Base-by-base conservation (phyloP, 495 filamentous ascomycete species). In the Clohesyomyces aquaticus region DNA sequence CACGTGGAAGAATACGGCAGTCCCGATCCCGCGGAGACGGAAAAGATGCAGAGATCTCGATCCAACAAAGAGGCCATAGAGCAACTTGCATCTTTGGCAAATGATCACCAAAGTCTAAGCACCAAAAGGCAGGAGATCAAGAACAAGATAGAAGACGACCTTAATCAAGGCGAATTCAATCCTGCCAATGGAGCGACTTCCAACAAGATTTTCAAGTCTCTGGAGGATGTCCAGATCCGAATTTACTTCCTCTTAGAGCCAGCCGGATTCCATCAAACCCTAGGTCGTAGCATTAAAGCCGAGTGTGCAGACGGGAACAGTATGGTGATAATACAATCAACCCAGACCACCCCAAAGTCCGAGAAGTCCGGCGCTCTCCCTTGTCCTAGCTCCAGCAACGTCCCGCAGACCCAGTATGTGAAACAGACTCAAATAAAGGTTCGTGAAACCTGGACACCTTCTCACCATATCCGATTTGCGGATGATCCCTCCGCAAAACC, bases 401-500 rank as follows among this genome's bases (percentile, higher is more conserved):
- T 67, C 12, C 59, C 55, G 10, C 68, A 71, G 35, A 71, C 68
- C n/a, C 68, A 71, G 45, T 71, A 60, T 45, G 57, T 60, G 11
- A 70, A 63, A 28, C 63, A 59, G 29, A 66, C 62, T 0, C 67
- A 70, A 27, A 55, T 66, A 43, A 35, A 45, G 0, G 43, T 52
- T 1, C 56, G 27, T n/a, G 53, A 66, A 50, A 18, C 35, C 2
- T 66, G 63, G 67, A 70, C 38, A 27, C 67, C 67, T 32, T 29
- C 57, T 0, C 27, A 29, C 32, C 52, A 28, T 14, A 63, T 66
- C n/a, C 28, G 29, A 18, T 70, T 63, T 38, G 58, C 58, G 1
- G 42, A 55, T n/a, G 50, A n/a, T 14, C 26, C 4, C 21, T 8
- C 22, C 3, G 19, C 38, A n/a, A 22, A 19, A 3, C 27, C 55